phyloP scores from a whole-genome alignment of 371 early-diverging fungal species.

The Fennellomyces sp. region DNA sequence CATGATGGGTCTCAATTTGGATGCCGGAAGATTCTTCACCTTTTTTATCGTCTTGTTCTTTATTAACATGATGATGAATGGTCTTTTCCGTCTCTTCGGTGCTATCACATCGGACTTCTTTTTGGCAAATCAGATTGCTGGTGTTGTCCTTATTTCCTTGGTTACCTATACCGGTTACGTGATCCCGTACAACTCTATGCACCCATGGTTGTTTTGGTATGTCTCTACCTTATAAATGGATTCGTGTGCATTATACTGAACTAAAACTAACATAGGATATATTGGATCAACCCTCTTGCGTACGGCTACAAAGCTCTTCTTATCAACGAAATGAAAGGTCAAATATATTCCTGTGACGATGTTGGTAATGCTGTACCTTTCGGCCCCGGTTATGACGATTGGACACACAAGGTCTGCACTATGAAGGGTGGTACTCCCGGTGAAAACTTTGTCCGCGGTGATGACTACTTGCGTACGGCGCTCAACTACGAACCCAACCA shows the following conservation, averaged over 20 bases:
- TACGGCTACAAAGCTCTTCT: slow-evolving; percentile 65
- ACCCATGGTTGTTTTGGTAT: slow-evolving; percentile 61
- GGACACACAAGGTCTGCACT: slow-evolving; percentile 56
- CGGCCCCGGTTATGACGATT: slow-evolving; percentile 42
- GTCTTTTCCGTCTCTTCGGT: slow-evolving; percentile 57
- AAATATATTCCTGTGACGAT: slow-evolving; percentile 38
- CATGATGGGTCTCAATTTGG: slow-evolving; percentile 50
- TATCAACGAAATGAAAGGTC: slow-evolving; percentile 62
- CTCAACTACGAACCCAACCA: slow-evolving; percentile 19
- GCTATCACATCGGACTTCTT: slow-evolving; percentile 50
- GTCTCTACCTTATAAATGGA: not conserved
- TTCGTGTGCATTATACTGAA: not conserved
- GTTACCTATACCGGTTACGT: slow-evolving; percentile 57
- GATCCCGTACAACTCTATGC: slow-evolving; percentile 22
- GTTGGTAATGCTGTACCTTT: slow-evolving; percentile 41
- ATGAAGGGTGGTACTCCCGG: slow-evolving; percentile 55
- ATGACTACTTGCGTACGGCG: slow-evolving; percentile 45
- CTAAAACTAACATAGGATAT: slow-evolving; percentile 11
- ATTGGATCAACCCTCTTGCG: slow-evolving; percentile 65
- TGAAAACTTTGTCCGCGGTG: slow-evolving; percentile 43
- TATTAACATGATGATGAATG: slow-evolving; percentile 47
- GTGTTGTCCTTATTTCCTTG: slow-evolving; percentile 43
- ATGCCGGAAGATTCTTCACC: slow-evolving; percentile 52
- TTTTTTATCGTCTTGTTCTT: slow-evolving; percentile 45
- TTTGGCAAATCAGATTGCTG: slow-evolving; percentile 47